Evolutionary conservation across 2,329 filamentous ascomycete species (phyloP).

Genomic region (Whalleya microplaca): DNA sequence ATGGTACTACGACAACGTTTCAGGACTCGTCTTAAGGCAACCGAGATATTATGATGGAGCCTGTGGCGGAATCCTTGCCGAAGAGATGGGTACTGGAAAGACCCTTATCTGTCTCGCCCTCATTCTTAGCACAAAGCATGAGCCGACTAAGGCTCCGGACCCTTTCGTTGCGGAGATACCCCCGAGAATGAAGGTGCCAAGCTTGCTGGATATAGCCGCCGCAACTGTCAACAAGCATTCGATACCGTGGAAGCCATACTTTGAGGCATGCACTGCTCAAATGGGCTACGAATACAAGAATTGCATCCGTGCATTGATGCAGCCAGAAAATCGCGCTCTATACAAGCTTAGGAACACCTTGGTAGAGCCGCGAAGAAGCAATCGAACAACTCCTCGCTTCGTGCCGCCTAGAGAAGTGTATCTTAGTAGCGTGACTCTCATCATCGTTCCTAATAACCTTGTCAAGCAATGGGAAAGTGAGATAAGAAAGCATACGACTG

Average conservation of each 20-base stretch:
- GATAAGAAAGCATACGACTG: slow-evolving; percentile 74
- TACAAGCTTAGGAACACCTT: slow-evolving; percentile 56
- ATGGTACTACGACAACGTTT: slow-evolving; percentile 74
- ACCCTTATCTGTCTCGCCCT: slow-evolving; percentile 82
- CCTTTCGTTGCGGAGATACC: slow-evolving; percentile 52
- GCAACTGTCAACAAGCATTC: slow-evolving; percentile 67
- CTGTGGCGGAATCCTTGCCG: slow-evolving; percentile 76
- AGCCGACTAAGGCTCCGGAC: slow-evolving; percentile 67
- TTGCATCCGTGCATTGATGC: slow-evolving; percentile 60
- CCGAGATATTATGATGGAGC: slow-evolving; percentile 74
- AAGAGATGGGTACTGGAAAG: slow-evolving; percentile 84
- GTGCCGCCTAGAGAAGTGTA: slow-evolving; percentile 55
- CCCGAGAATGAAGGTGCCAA: slow-evolving; percentile 51
- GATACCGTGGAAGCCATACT: slow-evolving; percentile 71
- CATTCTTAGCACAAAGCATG: slow-evolving; percentile 74
- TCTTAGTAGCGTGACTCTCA: slow-evolving; percentile 70
- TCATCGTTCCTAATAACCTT: slow-evolving; percentile 83
- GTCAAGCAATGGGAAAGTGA: slow-evolving; percentile 83
- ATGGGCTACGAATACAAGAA: slow-evolving; percentile 53
- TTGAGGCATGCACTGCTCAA: slow-evolving; percentile 53
- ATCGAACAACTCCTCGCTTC: slow-evolving; percentile 39
- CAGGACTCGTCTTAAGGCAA: slow-evolving; percentile 64
- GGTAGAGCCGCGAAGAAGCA: slow-evolving; percentile 44
- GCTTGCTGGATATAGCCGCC: slow-evolving; percentile 77
- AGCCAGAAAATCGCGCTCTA: slow-evolving; percentile 53